Evolutionary conservation across 208 protist species (phyloP).

Genomic region (Angomonas ambiguus): DNA sequence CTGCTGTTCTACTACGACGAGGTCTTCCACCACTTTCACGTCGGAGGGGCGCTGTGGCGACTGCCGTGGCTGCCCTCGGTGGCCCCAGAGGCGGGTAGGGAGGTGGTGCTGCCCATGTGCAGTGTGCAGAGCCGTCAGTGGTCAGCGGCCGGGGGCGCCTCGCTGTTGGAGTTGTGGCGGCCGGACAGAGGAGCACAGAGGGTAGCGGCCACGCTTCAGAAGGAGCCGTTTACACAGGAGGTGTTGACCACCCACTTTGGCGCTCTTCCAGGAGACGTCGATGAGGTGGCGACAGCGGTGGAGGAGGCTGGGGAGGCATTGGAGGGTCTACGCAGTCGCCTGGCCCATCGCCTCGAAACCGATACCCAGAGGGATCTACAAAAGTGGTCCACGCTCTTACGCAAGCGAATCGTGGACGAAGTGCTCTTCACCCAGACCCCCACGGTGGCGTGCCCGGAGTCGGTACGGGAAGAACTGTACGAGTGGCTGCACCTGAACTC

Average conservation of each 20-base stretch:
- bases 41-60: constrained; percentile 35
- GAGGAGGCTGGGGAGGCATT: constrained; percentile 31
- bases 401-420: constrained; percentile 40
- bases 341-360: constrained; percentile 49
- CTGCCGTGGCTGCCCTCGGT: constrained; percentile 62
- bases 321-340: constrained; percentile 60
- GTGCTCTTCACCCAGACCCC: constrained; percentile 24
- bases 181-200: constrained; percentile 24
- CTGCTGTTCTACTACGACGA: constrained; percentile 61
- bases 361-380: constrained; percentile 49
- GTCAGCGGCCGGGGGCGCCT: constrained; percentile 12
- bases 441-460: constrained; percentile 18
- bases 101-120: constrained; percentile 37
- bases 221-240: constrained; percentile 42
- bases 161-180: constrained; percentile 54
- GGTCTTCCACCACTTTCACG: constrained; percentile 46
- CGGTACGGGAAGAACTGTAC: constrained; percentile 16
- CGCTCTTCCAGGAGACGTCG: constrained; percentile 51
- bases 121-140: constrained; percentile 24
- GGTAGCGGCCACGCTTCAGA: constrained; percentile 28
- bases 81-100: constrained; percentile 27
- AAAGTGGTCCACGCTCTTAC: constrained; percentile 40
- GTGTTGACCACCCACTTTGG: constrained; percentile 52
- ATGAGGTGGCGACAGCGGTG: constrained; percentile 36
- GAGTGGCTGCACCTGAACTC: constrained; percentile 14